Evolutionary conservation across 352 stramenopile genomes (phyloP).

Genomic region (Blastocystis sp.): DNA sequence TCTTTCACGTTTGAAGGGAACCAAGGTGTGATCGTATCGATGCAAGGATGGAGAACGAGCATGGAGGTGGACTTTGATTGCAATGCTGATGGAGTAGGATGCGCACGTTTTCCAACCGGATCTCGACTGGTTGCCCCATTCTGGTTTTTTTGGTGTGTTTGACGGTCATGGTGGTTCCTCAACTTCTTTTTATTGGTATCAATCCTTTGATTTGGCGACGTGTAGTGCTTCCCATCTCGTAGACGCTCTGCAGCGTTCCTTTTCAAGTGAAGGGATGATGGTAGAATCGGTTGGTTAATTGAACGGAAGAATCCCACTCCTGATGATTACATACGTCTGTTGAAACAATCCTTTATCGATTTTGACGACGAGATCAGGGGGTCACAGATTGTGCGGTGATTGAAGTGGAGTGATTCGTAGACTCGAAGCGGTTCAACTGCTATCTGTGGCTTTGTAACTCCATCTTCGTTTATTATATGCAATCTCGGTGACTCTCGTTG

Average conservation of each 20-base stretch:
- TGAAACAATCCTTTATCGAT: slow-evolving; percentile 47
- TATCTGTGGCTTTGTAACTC: slow-evolving; percentile 58
- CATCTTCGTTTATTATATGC: slow-evolving; percentile 56
- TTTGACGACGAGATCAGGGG: slow-evolving; percentile 58
- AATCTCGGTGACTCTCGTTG: slow-evolving; percentile 58
- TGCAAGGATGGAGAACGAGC: slow-evolving; percentile 61
- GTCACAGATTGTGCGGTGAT: not conserved
- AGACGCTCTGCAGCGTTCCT: not conserved
- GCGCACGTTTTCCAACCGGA: not conserved
- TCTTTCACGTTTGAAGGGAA: slow-evolving; percentile 18
- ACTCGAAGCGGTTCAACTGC: slow-evolving; percentile 57
- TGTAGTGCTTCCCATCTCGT: not conserved
- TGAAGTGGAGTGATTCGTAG: not conserved
- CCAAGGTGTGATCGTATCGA: slow-evolving; percentile 57
- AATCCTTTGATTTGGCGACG: not conserved
- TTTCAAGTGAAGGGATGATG: not conserved
- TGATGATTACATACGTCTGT: not conserved
- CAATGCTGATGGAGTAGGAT: slow-evolving; percentile 34
- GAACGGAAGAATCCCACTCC: not conserved
- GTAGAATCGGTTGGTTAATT: not conserved
- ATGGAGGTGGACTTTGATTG: slow-evolving; percentile 47
- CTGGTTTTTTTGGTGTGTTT: slow-evolving; percentile 61
- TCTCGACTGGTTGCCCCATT: not conserved
- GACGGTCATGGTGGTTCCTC: slow-evolving; percentile 60
- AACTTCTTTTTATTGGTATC: slow-evolving; percentile 50